phyloP scores from a whole-genome alignment of 164 flowering plant genomes.

The Kingdonia uniflora region DNA sequence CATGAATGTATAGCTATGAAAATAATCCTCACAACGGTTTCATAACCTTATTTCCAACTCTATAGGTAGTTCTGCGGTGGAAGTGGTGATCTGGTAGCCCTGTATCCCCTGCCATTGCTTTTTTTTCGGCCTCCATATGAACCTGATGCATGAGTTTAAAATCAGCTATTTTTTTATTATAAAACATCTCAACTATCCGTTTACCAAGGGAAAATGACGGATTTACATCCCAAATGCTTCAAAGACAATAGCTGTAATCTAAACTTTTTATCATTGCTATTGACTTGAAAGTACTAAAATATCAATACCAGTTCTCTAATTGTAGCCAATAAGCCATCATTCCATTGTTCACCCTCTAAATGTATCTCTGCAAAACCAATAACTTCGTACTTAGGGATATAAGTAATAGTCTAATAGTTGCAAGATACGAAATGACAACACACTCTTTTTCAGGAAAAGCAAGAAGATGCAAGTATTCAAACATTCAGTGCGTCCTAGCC shows the following conservation, averaged over 20 bases:
- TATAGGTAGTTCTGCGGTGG: constrained; percentile 62
- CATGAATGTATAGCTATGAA: too few species aligned
- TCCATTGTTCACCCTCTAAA: constrained; percentile 93
- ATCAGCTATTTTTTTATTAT: too few species aligned
- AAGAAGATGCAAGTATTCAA: too few species aligned
- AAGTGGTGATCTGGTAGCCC: constrained; percentile 28
- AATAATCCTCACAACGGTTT: too few species aligned
- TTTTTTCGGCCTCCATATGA: constrained; percentile 92
- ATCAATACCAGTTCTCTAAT: constrained; percentile 76
- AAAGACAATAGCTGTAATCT: too few species aligned
- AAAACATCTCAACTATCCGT: too few species aligned
- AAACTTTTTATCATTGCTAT: constrained; percentile 3
- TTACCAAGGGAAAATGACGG: too few species aligned
- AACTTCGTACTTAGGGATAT: constrained; percentile 7
- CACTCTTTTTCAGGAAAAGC: too few species aligned
- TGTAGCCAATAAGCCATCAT: constrained; percentile 94
- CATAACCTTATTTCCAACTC: constrained; percentile 75
- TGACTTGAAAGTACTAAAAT: neutral
- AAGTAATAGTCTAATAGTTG: neutral
- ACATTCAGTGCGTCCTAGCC: too few species aligned
- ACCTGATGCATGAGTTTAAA: constrained; percentile 37
- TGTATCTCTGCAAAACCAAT: constrained; percentile 50
- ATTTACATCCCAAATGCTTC: too few species aligned
- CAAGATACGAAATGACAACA: too few species aligned
- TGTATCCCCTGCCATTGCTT: constrained; percentile 52